Base-by-base conservation (phyloP, 2,329 filamentous ascomycete species). In the Passalora sequoiae region DNA sequence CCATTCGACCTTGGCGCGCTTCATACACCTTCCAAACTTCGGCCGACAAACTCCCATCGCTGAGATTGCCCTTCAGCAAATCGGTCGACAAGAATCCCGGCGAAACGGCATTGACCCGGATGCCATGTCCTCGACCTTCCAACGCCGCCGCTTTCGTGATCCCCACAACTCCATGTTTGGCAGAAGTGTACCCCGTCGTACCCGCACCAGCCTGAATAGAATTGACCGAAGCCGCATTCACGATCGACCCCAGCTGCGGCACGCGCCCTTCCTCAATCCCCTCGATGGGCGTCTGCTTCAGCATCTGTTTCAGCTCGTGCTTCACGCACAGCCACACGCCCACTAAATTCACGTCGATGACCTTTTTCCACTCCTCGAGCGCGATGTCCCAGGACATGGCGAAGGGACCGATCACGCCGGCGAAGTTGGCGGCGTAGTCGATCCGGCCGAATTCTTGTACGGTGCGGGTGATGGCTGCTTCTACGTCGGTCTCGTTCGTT, bases 161-260 rank as follows among this genome's bases (percentile, higher is more conserved):
- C 3, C 66, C 68, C 13, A 69, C 49, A 2, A 71, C 44, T 2
- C 63, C 68, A 50, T 70, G 67, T 50, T 71, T 71, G 7, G 62
- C 52, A 2, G 60, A 52, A 0, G 60, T 65, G 42, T 69, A 69
- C 2, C 65, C 64, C 0, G 55, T 56, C 48, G 66, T 65, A 17
- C 61, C 63, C 0, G 61, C 58, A 16, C 62, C 56, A 4, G 63
- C 48, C 46, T 57, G 54, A 44, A 65, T 51, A 4, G 63, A 62
- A 29, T 64, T 66, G 44, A 68, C 60, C 1, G 64, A 68, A 4
- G 65, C 57, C 29, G 66, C 65, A 42, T 69, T 70, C 28, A 70
- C 57, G 44, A 70, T 67, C 1, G 62, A 63, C 9, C 63, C 62
- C 32, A 48, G 46, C 29, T 58, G 56, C 8, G 52, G 48, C 1